Evolutionary conservation across 495 filamentous ascomycete genomes (phyloP), one percentile per base, ranked within the genome.

Genomic region (Aspergillus saccharolyticus): DNA sequence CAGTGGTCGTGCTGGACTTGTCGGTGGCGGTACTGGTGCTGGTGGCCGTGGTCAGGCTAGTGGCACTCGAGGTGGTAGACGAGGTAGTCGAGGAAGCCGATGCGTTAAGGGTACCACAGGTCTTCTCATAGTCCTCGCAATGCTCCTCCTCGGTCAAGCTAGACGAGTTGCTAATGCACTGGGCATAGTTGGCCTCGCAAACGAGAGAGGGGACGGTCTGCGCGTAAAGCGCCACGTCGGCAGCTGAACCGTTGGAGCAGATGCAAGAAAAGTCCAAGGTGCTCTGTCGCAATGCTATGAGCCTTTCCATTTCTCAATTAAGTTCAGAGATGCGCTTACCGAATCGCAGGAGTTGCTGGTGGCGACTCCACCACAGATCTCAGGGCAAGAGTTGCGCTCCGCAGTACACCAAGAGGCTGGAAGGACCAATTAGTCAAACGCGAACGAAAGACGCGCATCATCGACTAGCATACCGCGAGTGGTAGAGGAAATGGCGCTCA

Each of bases 141-240:
- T 62, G 60, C 21, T 72, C 66, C 56, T 81, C 77, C 42, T 67
- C 74, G 10, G 67, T 60, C 69, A 64, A 80, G 70, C 52, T 74
- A 66, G 57, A 75, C 70, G 66, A 80, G 67, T 42, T 68, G 55
- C 60, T 42, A 60, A 83, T 76, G 70, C 84, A 87, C 58, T 81
- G 69, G 46, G 53, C 65, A 57, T 65, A 80, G 62, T 71, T 79
- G 22, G 63, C 66, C 44, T 78, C 49, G 74, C 84, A 87, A 63
- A 80, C 75, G 65, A 72, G 78, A 71, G 75, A 83, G 44, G 84
- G 84, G 30, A 86, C 67, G 22, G 81, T 84, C 63, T 78, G 65
- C 33, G 65, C 46, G 71, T 82, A 87, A 53, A 67, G 66, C 22
- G 67, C 63, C 59, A 84, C 74, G 63, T 84, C 74, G 61, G 84